These are phyloP conservation scores for Alliaria petiolata DNA, from an alignment of 345 rosid species.

Conservation along the genomic window DNA sequence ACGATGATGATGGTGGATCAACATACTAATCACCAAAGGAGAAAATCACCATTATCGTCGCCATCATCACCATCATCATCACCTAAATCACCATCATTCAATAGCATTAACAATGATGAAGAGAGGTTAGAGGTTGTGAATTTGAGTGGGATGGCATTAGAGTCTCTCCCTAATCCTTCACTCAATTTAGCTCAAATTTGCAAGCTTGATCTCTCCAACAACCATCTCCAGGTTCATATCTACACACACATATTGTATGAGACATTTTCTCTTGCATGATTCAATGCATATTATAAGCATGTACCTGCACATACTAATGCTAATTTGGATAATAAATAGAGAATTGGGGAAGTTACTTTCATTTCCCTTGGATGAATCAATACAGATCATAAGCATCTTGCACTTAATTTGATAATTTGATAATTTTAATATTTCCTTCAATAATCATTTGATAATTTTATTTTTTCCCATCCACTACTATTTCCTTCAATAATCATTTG, in stretches of 20 bases:
- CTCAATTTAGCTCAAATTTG: constrained; percentile 57
- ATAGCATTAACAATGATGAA: constrained; percentile 25
- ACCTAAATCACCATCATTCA: constrained; percentile 23
- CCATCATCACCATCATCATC: constrained; percentile 17
- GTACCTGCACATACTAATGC: too few relatives aligned
- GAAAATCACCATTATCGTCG: constrained; percentile 1
- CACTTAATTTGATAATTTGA: too few relatives aligned
- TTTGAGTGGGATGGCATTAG: constrained; percentile 65
- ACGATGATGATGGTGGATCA: constrained; percentile 32
- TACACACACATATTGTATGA: not conserved
- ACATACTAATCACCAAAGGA: not conserved
- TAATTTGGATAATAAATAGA: too few relatives aligned
- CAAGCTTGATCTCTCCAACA: constrained; percentile 79
- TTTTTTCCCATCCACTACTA: too few relatives aligned
- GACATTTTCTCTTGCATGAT: not conserved
- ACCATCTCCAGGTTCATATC: constrained; percentile 64
- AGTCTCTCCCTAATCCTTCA: constrained; percentile 56
- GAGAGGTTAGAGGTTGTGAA: constrained; percentile 54
- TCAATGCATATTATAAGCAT: not conserved
- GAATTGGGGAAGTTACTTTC: too few relatives aligned
- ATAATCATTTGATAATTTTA: too few relatives aligned
- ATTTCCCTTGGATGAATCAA: too few relatives aligned
- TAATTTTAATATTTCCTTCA: too few relatives aligned
- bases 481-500: too few relatives aligned
- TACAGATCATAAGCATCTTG: too few relatives aligned